Evolutionary conservation across 163 green algal genomes (phyloP).

Genomic region (Scenedesmus sp.): DNA sequence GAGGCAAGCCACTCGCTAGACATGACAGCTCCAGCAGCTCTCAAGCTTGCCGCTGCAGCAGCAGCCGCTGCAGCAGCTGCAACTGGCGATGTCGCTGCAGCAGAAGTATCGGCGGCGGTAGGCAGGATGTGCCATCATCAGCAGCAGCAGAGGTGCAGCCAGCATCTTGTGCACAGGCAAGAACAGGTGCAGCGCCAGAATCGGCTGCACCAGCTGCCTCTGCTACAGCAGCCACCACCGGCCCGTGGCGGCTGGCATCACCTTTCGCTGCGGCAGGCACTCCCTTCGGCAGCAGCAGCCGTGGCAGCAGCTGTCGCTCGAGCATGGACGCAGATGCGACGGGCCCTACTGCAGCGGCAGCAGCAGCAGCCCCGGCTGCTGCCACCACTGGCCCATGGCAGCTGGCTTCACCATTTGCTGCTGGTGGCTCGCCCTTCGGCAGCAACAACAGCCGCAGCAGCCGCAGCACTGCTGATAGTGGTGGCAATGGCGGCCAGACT

Average conservation of each 20-base stretch:
- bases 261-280: neutral
- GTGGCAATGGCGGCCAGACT: neutral
- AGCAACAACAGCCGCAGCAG: neutral
- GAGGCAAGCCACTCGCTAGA: slow-evolving; percentile 15
- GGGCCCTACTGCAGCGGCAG: neutral
- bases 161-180: neutral
- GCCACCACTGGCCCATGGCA: slow-evolving; percentile 29
- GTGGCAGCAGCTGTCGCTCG: neutral
- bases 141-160: neutral
- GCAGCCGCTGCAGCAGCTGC: neutral
- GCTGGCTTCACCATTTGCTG: slow-evolving; percentile 43
- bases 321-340: neutral
- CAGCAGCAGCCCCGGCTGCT: neutral
- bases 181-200: neutral
- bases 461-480: neutral
- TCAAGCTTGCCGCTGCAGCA: neutral
- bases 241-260: neutral
- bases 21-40: neutral
- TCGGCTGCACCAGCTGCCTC: neutral
- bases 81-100: neutral
- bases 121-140: neutral
- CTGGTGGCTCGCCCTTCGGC: slow-evolving; percentile 7
- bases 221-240: neutral
- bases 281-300: neutral
- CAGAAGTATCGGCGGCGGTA: neutral